These are phyloP conservation scores for Trichophyton equinum DNA, from an alignment of 2,329 filamentous ascomycete species.

Conservation along the genomic window DNA sequence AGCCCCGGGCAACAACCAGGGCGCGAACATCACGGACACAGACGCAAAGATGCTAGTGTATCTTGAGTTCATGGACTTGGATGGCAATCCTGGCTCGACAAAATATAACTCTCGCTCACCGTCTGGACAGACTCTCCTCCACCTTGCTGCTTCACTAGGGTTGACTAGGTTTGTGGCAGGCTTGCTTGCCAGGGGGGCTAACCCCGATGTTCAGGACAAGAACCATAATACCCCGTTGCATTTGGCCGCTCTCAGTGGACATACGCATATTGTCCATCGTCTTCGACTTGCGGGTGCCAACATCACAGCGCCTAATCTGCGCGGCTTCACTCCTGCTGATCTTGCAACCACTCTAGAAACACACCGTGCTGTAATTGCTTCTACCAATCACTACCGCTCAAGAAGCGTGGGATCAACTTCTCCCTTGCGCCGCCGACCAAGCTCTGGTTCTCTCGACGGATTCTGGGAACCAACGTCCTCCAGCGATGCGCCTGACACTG, in stretches of 20 bases:
- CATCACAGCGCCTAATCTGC: constrained; percentile 54
- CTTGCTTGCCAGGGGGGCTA: constrained; percentile 64
- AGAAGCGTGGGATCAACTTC: constrained; percentile 49
- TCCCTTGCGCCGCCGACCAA: constrained; percentile 36
- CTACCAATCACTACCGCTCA: constrained; percentile 51
- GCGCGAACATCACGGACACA: constrained; percentile 38
- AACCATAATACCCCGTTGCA: constrained; percentile 74
- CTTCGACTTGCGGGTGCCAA: constrained; percentile 63
- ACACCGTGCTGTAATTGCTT: constrained; percentile 49
- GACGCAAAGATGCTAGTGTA: constrained; percentile 59
- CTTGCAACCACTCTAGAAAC: constrained; percentile 55
- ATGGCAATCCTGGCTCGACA: constrained; percentile 56
- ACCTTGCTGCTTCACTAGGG: constrained; percentile 63
- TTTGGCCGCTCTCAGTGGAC: constrained; percentile 63
- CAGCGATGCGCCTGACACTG: constrained; percentile 35
- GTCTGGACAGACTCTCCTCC: constrained; percentile 68
- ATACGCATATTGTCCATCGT: constrained; percentile 61
- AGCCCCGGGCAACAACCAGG: constrained; percentile 29
- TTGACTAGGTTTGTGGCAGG: constrained; percentile 64
- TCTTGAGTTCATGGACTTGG: constrained; percentile 66
- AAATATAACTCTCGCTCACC: constrained; percentile 52
- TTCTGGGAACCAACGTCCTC: constrained; percentile 49
- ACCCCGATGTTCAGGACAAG: constrained; percentile 60
- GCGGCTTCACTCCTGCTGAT: constrained; percentile 59
- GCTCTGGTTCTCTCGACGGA: constrained; percentile 53